Percentiles rank a stretch among this genome's conserved stretches.
Evolutionary conservation across 306 rosid genomes (phyloP).

Genomic region (Betula pendula): DNA sequence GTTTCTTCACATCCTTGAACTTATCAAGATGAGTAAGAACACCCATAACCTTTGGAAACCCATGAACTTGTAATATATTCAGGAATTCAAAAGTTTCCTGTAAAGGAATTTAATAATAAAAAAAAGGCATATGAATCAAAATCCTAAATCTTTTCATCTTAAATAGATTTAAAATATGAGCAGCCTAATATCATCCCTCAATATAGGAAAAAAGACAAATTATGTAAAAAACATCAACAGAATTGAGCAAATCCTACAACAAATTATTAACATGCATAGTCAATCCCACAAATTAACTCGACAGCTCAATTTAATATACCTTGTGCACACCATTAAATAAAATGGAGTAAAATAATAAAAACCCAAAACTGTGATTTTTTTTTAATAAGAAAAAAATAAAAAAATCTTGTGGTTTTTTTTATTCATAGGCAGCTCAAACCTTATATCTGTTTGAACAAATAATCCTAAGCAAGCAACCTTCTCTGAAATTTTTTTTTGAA

Average conservation of each 20-base stretch:
- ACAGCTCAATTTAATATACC: not conserved
- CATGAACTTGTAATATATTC: constrained; percentile 86
- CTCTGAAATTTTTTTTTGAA: no score
- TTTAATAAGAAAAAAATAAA: not conserved
- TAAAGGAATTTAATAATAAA: constrained; percentile 7
- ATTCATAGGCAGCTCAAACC: not conserved
- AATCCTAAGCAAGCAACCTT: no score
- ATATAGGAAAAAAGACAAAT: not conserved
- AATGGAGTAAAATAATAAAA: not conserved
- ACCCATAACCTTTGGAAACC: constrained; percentile 95
- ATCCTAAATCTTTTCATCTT: not conserved
- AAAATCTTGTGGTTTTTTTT: not conserved
- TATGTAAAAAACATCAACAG: not conserved
- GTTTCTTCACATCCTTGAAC: constrained; percentile 78
- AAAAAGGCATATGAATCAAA: not conserved
- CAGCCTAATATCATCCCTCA: constrained; percentile 1
- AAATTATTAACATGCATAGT: not conserved
- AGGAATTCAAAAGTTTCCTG: constrained; percentile 99
- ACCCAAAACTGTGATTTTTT: not conserved
- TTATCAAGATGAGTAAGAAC: constrained; percentile 94
- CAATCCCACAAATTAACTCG: not conserved
- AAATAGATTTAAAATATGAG: not conserved
- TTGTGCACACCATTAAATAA: not conserved
- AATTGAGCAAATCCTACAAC: not conserved
- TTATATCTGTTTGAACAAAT: not conserved